These are phyloP conservation scores for Sinapis alba DNA, from an alignment of 441 rosid genomes.

Conservation along the genomic window DNA sequence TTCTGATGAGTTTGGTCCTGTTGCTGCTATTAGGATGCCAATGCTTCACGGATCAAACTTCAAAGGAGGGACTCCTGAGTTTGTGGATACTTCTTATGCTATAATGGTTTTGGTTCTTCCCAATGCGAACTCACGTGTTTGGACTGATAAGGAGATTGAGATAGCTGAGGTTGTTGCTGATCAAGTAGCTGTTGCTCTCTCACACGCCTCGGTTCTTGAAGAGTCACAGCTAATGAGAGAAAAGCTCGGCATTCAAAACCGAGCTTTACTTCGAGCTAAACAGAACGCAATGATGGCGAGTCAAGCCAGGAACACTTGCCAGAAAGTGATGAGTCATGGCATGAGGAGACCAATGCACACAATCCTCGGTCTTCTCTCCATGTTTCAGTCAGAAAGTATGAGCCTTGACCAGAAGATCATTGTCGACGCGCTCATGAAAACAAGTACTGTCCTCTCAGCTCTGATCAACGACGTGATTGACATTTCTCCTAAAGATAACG, in stretches of 20 bases:
- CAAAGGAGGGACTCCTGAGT: constrained; percentile 72
- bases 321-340: constrained; percentile 80
- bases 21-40: constrained; percentile 75
- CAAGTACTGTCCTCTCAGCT: constrained; percentile 65
- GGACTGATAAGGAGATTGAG: constrained; percentile 63
- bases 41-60: constrained; percentile 71
- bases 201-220: constrained; percentile 76
- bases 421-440: constrained; percentile 57
- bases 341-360: constrained; percentile 86
- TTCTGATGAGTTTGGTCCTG: constrained; percentile 57
- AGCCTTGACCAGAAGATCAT: constrained; percentile 36
- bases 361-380: constrained; percentile 67
- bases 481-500: constrained; percentile 60
- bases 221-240: constrained; percentile 78
- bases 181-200: constrained; percentile 82
- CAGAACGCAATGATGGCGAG: constrained; percentile 79
- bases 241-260: constrained; percentile 61
- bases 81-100: constrained; percentile 60
- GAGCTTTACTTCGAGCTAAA: constrained; percentile 59
- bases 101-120: constrained; percentile 76
- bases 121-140: constrained; percentile 43
- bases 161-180: constrained; percentile 82
- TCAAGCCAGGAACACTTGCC: constrained; percentile 73
- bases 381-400: constrained; percentile 55
- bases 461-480: constrained; percentile 66